phyloP scores from a whole-genome alignment of 1,139 yeast genomes.

The Hansenula sp. region DNA sequence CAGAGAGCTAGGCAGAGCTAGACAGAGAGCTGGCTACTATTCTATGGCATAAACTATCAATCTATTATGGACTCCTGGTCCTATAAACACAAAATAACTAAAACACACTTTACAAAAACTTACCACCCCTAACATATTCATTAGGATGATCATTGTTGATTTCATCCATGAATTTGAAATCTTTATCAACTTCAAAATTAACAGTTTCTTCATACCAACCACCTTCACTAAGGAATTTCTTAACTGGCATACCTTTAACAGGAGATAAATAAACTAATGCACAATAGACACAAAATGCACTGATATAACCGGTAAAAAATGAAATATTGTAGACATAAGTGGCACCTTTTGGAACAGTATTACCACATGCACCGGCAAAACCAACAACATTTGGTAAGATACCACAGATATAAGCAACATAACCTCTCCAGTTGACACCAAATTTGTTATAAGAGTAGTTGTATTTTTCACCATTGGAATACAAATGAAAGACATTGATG shows the following conservation, averaged over 20 bases:
- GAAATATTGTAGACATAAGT: conserved; percentile 64
- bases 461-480: conserved; percentile 37
- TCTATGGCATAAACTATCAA: too few relatives aligned
- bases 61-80: too few relatives aligned
- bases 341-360: conserved; percentile 75
- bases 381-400: conserved; percentile 83
- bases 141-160: conserved; percentile 19
- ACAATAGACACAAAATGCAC: conserved; percentile 49
- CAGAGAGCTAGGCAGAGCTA: neutral
- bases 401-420: conserved; percentile 67
- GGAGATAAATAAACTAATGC: conserved; percentile 52
- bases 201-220: conserved; percentile 61
- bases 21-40: too few relatives aligned
- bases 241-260: conserved; percentile 51
- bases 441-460: conserved; percentile 56
- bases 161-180: conserved; percentile 50
- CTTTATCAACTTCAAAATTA: conserved; percentile 63
- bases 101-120: neutral
- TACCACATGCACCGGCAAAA: conserved; percentile 77
- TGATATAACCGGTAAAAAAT: conserved; percentile 69
- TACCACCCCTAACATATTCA: conserved; percentile 11
- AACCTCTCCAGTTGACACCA: conserved; percentile 83
- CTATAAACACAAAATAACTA: too few relatives aligned
- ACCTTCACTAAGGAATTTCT: conserved; percentile 41
- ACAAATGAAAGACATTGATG: conserved; percentile 60